Evolutionary conservation across 495 filamentous ascomycete species (phyloP).

Genomic region (Penicillium cinerascens): DNA sequence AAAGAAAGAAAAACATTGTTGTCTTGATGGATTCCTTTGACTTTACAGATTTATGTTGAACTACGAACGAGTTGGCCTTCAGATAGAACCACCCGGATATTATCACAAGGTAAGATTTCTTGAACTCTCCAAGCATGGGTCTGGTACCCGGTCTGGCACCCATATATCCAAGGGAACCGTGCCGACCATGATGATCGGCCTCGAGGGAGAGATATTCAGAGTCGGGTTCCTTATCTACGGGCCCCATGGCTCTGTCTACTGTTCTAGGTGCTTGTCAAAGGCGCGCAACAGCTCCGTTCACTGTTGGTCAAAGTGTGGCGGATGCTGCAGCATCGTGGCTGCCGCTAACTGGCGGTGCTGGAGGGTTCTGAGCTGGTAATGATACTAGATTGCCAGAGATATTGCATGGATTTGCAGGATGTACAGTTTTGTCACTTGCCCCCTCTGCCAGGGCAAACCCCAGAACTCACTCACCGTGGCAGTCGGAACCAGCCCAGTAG

Average conservation of each 20-base stretch:
- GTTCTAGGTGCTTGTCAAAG: neutral
- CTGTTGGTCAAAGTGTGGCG: neutral
- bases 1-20: constrained; percentile 69
- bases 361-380: neutral
- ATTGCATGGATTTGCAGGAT: neutral
- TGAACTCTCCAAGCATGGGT: too few relatives aligned
- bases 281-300: neutral
- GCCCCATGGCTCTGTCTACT: neutral
- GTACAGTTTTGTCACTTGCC: neutral
- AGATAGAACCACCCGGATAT: constrained; percentile 66
- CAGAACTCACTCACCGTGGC: neutral
- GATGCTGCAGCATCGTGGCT: neutral
- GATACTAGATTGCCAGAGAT: neutral
- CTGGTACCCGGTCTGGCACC: too few relatives aligned
- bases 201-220: too few relatives aligned
- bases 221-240: too few relatives aligned
- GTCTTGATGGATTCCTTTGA: constrained; percentile 82
- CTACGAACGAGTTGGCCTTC: constrained; percentile 61
- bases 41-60: constrained; percentile 79
- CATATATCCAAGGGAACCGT: too few relatives aligned
- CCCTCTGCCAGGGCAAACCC: neutral
- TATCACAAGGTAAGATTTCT: constrained; percentile 63
- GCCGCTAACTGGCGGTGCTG: neutral
- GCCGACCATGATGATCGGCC: too few relatives aligned
- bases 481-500: constrained; percentile 2